These are phyloP conservation scores for Colletotrichum lupini DNA, from an alignment of 2,329 filamentous ascomycete species.

Conservation along the genomic window DNA sequence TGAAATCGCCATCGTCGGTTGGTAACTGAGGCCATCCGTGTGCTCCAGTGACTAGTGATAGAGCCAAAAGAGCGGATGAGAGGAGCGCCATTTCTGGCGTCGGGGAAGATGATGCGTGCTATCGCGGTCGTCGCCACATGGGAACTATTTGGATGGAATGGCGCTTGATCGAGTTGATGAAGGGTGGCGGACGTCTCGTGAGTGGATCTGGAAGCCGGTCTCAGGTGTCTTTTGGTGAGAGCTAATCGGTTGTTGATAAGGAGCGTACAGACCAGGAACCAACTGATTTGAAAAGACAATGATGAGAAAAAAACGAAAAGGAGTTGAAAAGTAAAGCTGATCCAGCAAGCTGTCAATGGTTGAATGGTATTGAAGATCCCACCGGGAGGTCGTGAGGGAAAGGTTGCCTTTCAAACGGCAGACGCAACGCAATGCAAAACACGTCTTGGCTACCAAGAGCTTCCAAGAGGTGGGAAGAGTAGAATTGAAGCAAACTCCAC, in stretches of 20 bases:
- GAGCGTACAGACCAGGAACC: background rate
- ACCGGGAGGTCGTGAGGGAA: slow-evolving; percentile 12
- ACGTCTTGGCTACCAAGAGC: slow-evolving; percentile 13
- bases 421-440: slow-evolving; percentile 27
- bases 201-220: background rate
- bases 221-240: background rate
- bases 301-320: background rate
- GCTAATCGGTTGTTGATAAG: background rate
- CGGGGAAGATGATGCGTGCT: slow-evolving; percentile 20
- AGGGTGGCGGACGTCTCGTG: background rate
- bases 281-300: background rate
- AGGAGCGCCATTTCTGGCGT: slow-evolving; percentile 29
- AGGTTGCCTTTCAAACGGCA: slow-evolving; percentile 21
- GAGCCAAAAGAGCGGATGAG: slow-evolving; percentile 32
- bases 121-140: slow-evolving; percentile 35
- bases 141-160: slow-evolving; percentile 9
- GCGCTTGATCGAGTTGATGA: background rate
- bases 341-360: slow-evolving; percentile 2
- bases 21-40: slow-evolving; percentile 37
- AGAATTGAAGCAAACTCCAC: slow-evolving; percentile 27
- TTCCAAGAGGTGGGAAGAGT: background rate
- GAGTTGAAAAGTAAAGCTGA: background rate
- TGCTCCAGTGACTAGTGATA: slow-evolving; percentile 21
- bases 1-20: slow-evolving; percentile 26
- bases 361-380: slow-evolving; percentile 18